phyloP scores from a whole-genome alignment of 2,329 filamentous ascomycete genomes.

The Talaromyces sp. region DNA sequence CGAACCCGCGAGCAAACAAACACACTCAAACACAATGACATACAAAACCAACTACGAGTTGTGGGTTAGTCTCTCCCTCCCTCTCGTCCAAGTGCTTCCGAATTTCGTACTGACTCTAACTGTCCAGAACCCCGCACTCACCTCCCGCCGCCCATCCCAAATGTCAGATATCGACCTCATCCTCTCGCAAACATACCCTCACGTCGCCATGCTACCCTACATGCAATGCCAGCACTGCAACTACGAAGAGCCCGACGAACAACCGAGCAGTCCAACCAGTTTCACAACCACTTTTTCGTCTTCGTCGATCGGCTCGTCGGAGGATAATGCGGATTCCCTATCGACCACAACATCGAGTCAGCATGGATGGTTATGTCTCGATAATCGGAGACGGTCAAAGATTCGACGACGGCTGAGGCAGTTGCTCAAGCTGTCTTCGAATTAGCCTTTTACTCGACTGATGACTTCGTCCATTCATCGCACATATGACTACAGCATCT shows the following conservation, averaged over 20 bases:
- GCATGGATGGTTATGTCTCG: slow-evolving; percentile 1
- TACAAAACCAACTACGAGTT: slow-evolving; percentile 44
- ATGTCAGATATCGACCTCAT: slow-evolving; percentile 24
- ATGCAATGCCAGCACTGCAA: slow-evolving; percentile 31
- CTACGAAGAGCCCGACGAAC: slow-evolving; percentile 26
- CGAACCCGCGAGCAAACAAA: background rate
- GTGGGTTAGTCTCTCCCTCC: slow-evolving; percentile 31
- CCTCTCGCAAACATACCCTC: slow-evolving; percentile 36
- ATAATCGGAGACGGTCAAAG: slow-evolving; percentile 9
- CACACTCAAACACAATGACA: slow-evolving; percentile 28
- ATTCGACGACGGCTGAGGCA: slow-evolving; percentile 17
- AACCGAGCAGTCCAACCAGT: slow-evolving; percentile 27
- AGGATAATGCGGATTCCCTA: background rate
- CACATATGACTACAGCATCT: background rate
- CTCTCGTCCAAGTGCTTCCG: background rate
- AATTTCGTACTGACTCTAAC: slow-evolving; percentile 8
- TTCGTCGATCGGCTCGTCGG: background rate
- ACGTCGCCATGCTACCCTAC: slow-evolving; percentile 37
- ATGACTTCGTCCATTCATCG: background rate
- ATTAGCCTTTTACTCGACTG: background rate
- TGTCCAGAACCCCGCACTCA: slow-evolving; percentile 27
- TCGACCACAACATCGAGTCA: background rate
- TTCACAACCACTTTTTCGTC: slow-evolving; percentile 24
- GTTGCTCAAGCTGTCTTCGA: slow-evolving; percentile 1
- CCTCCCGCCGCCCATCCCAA: slow-evolving; percentile 34